phyloP scores from a whole-genome alignment of 371 early-diverging fungal genomes.

The Smittium culicis region DNA sequence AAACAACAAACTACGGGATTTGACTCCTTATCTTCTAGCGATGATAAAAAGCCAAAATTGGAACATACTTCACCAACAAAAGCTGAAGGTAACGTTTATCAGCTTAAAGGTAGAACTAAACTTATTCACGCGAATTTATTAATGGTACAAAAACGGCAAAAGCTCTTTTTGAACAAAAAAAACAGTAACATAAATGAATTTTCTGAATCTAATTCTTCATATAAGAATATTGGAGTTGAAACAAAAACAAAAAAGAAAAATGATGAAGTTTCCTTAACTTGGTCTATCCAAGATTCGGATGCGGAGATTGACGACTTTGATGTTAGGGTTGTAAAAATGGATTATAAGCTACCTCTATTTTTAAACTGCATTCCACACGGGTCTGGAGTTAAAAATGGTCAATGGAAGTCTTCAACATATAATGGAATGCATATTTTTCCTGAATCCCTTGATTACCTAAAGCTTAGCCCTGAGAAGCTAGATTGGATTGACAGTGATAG shows the following conservation, averaged over 20 bases:
- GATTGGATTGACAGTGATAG: constrained; percentile 23
- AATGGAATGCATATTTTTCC: constrained; percentile 22
- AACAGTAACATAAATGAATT: neutral
- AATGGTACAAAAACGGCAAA: constrained; percentile 2
- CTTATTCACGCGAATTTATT: constrained; percentile 1
- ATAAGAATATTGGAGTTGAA: neutral
- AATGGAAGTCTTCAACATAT: neutral
- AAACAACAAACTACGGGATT: neutral
- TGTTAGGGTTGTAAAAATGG: constrained; percentile 25
- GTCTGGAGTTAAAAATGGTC: neutral
- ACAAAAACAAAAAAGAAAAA: neutral
- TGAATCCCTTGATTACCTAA: constrained; percentile 13
- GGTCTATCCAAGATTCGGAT: constrained; percentile 32
- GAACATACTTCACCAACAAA: neutral
- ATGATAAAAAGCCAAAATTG: neutral
- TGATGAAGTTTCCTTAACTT: constrained; percentile 19
- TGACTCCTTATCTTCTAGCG: neutral
- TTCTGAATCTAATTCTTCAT: neutral
- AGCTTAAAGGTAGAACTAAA: constrained; percentile 9
- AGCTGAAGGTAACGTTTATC: constrained; percentile 7
- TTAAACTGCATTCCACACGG: constrained; percentile 11
- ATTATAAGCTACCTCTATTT: constrained; percentile 29
- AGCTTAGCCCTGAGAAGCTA: constrained; percentile 9
- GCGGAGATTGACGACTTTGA: constrained; percentile 32
- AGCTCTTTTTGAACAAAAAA: neutral